These are phyloP conservation scores for Cladosporium sp. DNA, from an alignment of 2,329 filamentous ascomycete species.

Conservation along the genomic window DNA sequence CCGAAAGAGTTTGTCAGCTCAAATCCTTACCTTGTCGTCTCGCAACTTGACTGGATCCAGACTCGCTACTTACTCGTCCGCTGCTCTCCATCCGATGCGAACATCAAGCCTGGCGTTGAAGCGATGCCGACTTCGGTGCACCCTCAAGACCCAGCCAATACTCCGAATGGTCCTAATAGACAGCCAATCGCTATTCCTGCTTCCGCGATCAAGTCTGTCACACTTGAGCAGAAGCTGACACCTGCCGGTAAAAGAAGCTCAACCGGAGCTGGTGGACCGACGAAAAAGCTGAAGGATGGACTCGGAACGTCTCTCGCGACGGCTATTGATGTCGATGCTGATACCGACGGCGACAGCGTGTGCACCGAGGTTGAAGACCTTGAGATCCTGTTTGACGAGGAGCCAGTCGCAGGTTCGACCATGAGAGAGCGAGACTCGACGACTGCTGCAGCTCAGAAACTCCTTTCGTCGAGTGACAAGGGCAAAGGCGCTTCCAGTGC, in stretches of 20 bases:
- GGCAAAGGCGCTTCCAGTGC: not conserved
- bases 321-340: constrained; percentile 33
- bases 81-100: constrained; percentile 21
- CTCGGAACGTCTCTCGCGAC: constrained; percentile 28
- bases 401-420: too few species aligned
- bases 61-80: constrained; percentile 76
- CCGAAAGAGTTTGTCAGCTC: constrained; percentile 56
- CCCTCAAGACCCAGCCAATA: constrained; percentile 40
- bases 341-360: constrained; percentile 44
- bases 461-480: not conserved
- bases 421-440: too few species aligned
- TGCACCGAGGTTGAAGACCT: constrained; percentile 48
- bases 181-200: constrained; percentile 48
- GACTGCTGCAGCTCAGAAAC: too few species aligned
- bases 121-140: constrained; percentile 20
- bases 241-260: not conserved
- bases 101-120: constrained; percentile 18
- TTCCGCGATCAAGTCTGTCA: constrained; percentile 47
- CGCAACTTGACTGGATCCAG: constrained; percentile 80
- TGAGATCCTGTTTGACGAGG: constrained; percentile 34
- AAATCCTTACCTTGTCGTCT: constrained; percentile 65
- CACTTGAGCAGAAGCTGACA: constrained; percentile 20
- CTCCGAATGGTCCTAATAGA: constrained; percentile 38
- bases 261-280: not conserved
- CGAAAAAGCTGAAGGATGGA: constrained; percentile 25